phyloP scores from a whole-genome alignment of 1,284 basidiomycete species.

The Fistulina hepatica region DNA sequence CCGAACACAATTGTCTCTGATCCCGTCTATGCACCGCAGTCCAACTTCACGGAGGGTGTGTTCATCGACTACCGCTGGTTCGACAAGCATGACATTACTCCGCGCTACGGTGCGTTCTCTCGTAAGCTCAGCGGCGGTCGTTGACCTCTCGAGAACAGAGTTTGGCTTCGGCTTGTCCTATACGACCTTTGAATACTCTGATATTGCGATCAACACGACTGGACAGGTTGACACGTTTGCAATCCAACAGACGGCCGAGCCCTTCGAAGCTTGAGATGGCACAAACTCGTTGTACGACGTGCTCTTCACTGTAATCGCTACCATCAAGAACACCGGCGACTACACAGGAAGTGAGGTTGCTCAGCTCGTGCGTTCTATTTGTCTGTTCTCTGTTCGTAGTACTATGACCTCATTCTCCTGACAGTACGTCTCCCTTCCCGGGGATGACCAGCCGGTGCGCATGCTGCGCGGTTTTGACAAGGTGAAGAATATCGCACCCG shows the following conservation, averaged over 20 bases:
- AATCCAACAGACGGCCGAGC: conserved; percentile 8
- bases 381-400: background rate
- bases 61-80: conserved; percentile 35
- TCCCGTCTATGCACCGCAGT: conserved; percentile 10
- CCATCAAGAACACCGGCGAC: conserved; percentile 3
- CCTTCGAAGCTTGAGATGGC: conserved; percentile 1
- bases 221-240: conserved; percentile 7
- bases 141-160: no score
- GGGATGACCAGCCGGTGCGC: conserved; percentile 4
- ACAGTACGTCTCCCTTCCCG: conserved; percentile 4
- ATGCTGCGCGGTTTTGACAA: conserved; percentile 10
- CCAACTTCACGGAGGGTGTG: conserved; percentile 42
- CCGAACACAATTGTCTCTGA: conserved; percentile 6
- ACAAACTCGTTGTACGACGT: conserved; percentile 9
- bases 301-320: conserved; percentile 7
- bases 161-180: conserved; percentile 70
- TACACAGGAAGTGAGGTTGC: conserved; percentile 8
- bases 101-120: conserved; percentile 9
- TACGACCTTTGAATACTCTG: conserved; percentile 6
- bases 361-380: conserved; percentile 6
- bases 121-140: no score
- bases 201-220: conserved; percentile 3
- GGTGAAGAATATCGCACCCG: conserved; percentile 7
- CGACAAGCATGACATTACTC: conserved; percentile 7
- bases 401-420: background rate